phyloP scores from a whole-genome alignment of 192 early-diverging fungal species.

The Chytriomyces hyalinus region DNA sequence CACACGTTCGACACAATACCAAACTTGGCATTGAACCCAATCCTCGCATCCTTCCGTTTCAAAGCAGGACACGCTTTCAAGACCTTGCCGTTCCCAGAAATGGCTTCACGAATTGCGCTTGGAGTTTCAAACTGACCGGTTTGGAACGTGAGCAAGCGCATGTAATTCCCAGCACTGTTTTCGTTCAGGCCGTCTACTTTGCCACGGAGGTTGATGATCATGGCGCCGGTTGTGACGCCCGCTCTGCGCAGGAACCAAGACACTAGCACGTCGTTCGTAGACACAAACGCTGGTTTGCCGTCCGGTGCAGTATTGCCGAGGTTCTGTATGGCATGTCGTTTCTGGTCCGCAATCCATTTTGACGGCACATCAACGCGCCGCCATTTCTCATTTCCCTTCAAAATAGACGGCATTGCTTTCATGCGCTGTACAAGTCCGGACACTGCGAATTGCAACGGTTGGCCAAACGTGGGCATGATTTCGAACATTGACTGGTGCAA shows the following conservation, averaged over 20 bases:
- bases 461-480: neutral
- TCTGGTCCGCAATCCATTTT: neutral
- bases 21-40: neutral
- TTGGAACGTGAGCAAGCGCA: conserved; percentile 1
- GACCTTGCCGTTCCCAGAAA: neutral
- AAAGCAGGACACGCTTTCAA: neutral
- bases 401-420: neutral
- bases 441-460: neutral
- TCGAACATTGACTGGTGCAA: neutral
- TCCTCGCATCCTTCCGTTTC: too few relatives aligned
- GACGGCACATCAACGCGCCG: neutral
- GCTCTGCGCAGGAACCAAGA: neutral
- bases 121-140: conserved; percentile 3
- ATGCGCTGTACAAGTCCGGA: neutral
- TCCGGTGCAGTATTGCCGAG: neutral
- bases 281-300: neutral
- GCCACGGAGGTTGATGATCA: conserved; percentile 1
- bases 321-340: neutral
- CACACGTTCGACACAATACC: conserved; percentile 12
- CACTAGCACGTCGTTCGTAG: neutral
- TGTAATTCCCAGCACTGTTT: conserved; percentile 5
- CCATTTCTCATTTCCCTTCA: neutral
- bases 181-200: neutral
- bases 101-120: neutral
- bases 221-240: neutral